Evolutionary conservation across 106 monocot genomes (phyloP).

Genomic region (Allium fistulosum): DNA sequence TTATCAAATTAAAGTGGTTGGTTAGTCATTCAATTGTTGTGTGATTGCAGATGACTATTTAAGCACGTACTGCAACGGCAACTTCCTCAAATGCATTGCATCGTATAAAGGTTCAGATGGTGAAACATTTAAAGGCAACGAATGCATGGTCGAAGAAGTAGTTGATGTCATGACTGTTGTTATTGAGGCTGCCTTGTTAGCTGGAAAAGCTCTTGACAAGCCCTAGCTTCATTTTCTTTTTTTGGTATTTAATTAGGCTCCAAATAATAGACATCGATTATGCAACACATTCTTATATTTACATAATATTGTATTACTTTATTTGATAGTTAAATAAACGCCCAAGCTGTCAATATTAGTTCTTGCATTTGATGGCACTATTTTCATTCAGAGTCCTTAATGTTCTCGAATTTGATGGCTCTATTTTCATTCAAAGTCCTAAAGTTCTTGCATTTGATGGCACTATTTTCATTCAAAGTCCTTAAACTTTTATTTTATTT

Average conservation of each 20-base stretch:
- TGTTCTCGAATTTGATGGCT: not conserved
- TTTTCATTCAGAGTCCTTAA: not conserved
- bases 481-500: no score
- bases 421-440: not conserved
- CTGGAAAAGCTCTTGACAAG: conserved; percentile 68
- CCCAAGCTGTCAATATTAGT: not conserved
- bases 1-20: not conserved
- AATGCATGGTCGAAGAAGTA: conserved; percentile 64
- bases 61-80: conserved; percentile 56
- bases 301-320: not conserved
- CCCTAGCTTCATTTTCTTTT: conserved; percentile 12
- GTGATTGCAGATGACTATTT: conserved; percentile 61
- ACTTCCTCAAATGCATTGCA: conserved; percentile 59
- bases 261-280: not conserved
- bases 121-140: conserved; percentile 61
- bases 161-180: conserved; percentile 61
- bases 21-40: not conserved
- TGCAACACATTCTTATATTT: not conserved
- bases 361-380: not conserved
- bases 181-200: conserved; percentile 72
- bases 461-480: not conserved
- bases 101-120: conserved; percentile 23
- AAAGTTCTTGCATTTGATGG: not conserved
- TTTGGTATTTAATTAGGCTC: not conserved
- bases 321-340: not conserved